These are phyloP conservation scores for Galeopsis tetrahit DNA, from an alignment of 257 asterid genomes.

Conservation along the genomic window DNA sequence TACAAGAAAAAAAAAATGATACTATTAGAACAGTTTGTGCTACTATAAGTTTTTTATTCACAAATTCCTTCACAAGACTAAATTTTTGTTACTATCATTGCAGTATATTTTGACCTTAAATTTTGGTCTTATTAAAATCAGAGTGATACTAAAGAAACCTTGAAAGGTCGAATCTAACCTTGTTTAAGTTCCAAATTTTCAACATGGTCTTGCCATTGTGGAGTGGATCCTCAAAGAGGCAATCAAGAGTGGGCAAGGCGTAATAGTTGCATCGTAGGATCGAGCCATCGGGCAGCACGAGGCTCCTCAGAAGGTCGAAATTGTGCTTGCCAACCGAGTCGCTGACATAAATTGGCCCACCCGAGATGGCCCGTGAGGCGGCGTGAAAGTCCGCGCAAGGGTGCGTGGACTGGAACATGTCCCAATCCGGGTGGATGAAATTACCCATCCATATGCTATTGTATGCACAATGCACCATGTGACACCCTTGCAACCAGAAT, in stretches of 20 bases:
- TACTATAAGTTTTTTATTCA: too few relatives aligned
- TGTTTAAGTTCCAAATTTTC: conserved; percentile 83
- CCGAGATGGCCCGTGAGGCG: conserved; percentile 82
- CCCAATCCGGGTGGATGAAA: conserved; percentile 90
- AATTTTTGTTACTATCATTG: too few relatives aligned
- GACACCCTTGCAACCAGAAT: conserved; percentile 82
- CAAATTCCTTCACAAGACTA: too few relatives aligned
- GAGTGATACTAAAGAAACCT: too few relatives aligned
- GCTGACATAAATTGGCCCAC: conserved; percentile 76
- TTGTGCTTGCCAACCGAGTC: conserved; percentile 80
- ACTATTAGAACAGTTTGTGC: too few relatives aligned
- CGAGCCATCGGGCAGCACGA: conserved; percentile 78
- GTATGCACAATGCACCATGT: conserved; percentile 89
- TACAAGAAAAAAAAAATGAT: neutral
- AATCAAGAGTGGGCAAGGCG: conserved; percentile 78
- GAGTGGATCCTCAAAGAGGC: conserved; percentile 83
- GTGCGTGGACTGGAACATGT: conserved; percentile 85
- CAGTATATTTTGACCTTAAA: too few relatives aligned
- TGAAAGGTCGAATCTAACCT: conserved; percentile 41
- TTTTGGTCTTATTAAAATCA: too few relatives aligned
- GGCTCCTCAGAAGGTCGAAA: conserved; percentile 60
- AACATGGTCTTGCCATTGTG: conserved; percentile 83
- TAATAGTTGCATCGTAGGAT: conserved; percentile 68
- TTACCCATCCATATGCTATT: conserved; percentile 90
- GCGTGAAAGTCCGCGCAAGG: conserved; percentile 86